phyloP scores from a whole-genome alignment of 352 stramenopile genomes.

The Globisporangium heterothallicum region DNA sequence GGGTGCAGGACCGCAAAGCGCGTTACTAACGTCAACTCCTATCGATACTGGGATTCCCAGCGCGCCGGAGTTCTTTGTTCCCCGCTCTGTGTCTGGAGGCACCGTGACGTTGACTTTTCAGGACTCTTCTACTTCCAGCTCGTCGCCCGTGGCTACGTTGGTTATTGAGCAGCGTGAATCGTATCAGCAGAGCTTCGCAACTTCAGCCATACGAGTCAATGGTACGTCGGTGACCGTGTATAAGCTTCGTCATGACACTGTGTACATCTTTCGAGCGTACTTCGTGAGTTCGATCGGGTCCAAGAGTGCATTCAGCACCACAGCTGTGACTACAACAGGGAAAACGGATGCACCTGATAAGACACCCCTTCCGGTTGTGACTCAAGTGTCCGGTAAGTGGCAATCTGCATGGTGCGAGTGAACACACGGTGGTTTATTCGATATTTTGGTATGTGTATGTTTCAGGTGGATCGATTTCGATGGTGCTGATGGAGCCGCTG shows the following conservation, averaged over 20 bases:
- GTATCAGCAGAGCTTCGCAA: conserved; percentile 15
- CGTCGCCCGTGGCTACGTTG: conserved; percentile 3
- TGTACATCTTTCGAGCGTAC: conserved; percentile 43
- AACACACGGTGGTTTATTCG: background rate
- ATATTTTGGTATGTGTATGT: background rate
- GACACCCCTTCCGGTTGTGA: conserved; percentile 31
- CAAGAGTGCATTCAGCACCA: conserved; percentile 21
- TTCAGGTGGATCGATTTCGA: conserved; percentile 27
- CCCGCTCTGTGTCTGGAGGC: conserved; percentile 18
- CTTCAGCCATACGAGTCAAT: conserved; percentile 15
- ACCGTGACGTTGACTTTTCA: conserved; percentile 18
- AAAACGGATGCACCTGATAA: conserved; percentile 21
- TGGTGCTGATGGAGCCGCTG: conserved; percentile 27
- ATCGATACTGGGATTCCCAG: background rate
- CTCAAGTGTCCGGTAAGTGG: conserved; percentile 31
- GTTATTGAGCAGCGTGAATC: conserved; percentile 32
- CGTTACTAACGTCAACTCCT: background rate
- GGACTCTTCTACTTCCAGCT: conserved; percentile 6
- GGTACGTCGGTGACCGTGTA: conserved; percentile 21
- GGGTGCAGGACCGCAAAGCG: conserved; percentile 24
- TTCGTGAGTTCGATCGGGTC: conserved; percentile 12
- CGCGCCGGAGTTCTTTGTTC: conserved; percentile 4
- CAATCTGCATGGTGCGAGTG: background rate
- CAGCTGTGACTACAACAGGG: conserved; percentile 25
- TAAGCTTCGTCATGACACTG: conserved; percentile 40